Base-by-base conservation (phyloP, 2,329 filamentous ascomycete genomes). In the Diaporthe sp. region DNA sequence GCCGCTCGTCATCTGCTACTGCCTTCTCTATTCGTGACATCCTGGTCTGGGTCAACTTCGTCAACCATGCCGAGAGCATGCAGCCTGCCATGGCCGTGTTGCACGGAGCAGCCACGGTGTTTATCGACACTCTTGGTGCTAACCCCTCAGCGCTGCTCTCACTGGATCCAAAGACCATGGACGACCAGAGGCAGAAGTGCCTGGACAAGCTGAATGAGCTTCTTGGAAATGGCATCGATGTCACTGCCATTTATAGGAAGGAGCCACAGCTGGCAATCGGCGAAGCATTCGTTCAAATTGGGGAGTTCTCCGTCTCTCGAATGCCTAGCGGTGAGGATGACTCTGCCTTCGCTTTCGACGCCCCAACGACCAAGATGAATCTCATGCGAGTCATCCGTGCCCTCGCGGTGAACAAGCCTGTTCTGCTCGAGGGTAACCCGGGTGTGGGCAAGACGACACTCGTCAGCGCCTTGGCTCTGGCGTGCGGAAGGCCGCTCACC, bases 381-480 rank as follows among this genome's bases (percentile, higher is more conserved):
- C 94, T 94, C 0, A 96, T 98, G 92, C 91, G 97, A 82, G 93
- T 99, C 44, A 90, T 97, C 73, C 92, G 97, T 77, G 97, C 96
- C 20, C 87, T 99, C 76, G 95, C 98, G 81, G 91, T 98, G 73
- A 89, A 92, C 71, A 98, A 98, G 82, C 96, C 97, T 3, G 96
- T 99, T 72, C 88, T 99, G 9, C 90, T 99, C 3, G 97, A 99
- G 86, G 97, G 97, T 49, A 98, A 94, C 80, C 97, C 97, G n/a
- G 97, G 97, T 82, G 97, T 99, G 31, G 97, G 97, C 74, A 99
- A 99, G 86, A 99, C 97, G 0, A 98, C 96, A 1, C 89, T 99
- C 20, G 92, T 99, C 31, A 93, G 94, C 61, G 96, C 97, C 0
- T 87, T 99, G 61, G 94, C 97, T 1, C 90, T 91, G 79, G 92